These are phyloP conservation scores for Ambrosia trifida DNA, from an alignment of 129 eudicot species.

Conservation along the genomic window DNA sequence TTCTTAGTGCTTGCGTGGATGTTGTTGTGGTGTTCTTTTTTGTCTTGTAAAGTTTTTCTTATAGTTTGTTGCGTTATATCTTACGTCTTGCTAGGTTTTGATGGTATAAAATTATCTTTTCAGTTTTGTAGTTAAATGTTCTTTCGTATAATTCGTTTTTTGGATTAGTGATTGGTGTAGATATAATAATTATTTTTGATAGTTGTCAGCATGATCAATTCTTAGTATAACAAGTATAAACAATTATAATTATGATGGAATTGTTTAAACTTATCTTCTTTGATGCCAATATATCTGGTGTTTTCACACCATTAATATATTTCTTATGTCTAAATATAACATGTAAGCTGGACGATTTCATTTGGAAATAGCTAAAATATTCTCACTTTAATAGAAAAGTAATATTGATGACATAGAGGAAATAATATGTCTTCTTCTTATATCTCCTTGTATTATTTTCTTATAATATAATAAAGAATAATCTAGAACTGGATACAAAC, in stretches of 20 bases:
- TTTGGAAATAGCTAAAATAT: neutral
- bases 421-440: too few relatives aligned
- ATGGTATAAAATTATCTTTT: too few relatives aligned
- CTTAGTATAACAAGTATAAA: neutral
- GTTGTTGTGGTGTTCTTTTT: too few relatives aligned
- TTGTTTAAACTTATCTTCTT: slow-evolving; percentile 14
- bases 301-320: slow-evolving; percentile 17
- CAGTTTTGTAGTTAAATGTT: too few relatives aligned
- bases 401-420: neutral
- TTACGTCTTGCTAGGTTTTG: too few relatives aligned
- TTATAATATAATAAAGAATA: too few relatives aligned
- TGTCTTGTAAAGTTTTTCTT: too few relatives aligned
- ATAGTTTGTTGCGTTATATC: too few relatives aligned
- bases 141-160: too few relatives aligned
- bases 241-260: neutral
- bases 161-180: neutral
- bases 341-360: neutral
- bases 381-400: neutral
- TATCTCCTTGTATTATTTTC: too few relatives aligned
- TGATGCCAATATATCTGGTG: slow-evolving; percentile 1
- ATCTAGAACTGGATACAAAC: too few relatives aligned
- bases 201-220: slow-evolving; percentile 11
- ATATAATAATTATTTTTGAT: neutral
- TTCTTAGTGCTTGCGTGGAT: too few relatives aligned
- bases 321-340: neutral